Evolutionary conservation across 179 eudicot species (phyloP).

Genomic region (Gypsophila paniculata): DNA sequence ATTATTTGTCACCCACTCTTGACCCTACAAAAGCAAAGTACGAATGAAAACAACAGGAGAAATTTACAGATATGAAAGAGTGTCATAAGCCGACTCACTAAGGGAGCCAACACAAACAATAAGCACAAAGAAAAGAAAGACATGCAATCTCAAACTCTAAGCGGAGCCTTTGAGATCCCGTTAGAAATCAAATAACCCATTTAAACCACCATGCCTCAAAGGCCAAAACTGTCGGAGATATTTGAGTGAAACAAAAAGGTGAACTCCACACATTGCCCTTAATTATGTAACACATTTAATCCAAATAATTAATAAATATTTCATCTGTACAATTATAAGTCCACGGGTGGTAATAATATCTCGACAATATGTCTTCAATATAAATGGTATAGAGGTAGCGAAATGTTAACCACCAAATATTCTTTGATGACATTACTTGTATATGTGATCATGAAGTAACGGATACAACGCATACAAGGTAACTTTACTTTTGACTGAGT

Average conservation of each 20-base stretch:
- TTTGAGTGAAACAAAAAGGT: too few species aligned
- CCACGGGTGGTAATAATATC: too few species aligned
- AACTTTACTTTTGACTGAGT: background rate
- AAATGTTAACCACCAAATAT: background rate
- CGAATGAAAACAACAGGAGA: background rate
- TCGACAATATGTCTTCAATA: too few species aligned
- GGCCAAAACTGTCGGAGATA: background rate
- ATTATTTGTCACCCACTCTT: conserved; percentile 14
- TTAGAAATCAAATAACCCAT: background rate
- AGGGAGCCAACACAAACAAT: conserved; percentile 6
- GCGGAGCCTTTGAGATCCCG: background rate
- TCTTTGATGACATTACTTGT: background rate
- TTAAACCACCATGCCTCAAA: background rate
- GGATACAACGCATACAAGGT: background rate
- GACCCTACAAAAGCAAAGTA: conserved; percentile 23
- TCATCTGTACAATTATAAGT: too few species aligned
- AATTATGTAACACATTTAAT: too few species aligned
- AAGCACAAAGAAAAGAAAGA: background rate
- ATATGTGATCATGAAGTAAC: background rate
- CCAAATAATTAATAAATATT: too few species aligned
- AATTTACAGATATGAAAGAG: background rate
- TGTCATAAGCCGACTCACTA: background rate
- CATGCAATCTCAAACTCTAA: background rate
- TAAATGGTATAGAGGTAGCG: too few species aligned
- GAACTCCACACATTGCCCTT: too few species aligned